Evolutionary conservation across 2,329 filamentous ascomycete species (phyloP), one percentile per base, ranked within the genome.

Genomic region (Colletotrichum tanaceti): DNA sequence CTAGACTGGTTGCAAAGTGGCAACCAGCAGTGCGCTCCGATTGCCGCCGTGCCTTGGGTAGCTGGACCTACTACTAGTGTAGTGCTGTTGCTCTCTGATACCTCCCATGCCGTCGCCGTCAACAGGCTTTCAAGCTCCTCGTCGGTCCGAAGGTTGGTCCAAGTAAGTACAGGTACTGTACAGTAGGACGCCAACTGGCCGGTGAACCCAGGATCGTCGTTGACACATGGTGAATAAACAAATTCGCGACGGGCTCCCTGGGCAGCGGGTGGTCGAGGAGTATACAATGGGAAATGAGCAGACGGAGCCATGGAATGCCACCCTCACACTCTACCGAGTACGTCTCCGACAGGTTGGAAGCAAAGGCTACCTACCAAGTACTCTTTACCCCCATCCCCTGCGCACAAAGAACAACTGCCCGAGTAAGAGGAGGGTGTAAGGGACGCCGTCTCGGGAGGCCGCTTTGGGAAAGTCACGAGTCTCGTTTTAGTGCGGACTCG

Each of bases 381-480:
- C 46, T 20, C n/a, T n/a, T n/a, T 16, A 41, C 52, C 61, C 43
- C 41, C 18, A 46, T 35, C 18, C 16, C 9, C 32, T 49, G 46
- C 57, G 24, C 47, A 50, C 18, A 20, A 32, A 35, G 18, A 24
- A n/a, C 14, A 28, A n/a, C 28, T 10, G 18, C 24, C 18, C 3
- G 28, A 32, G 28, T 50, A 50, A 52, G 9, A 11, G 18, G 47
- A 28, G 28, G 28, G 28, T 32, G 28, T 32, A 10, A 11, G 18
- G 5, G 24, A 53, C 10, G 16, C 50, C 24, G 44, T 67, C 59
- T 67, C 64, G 64, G 59, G 59, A 67, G 59, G 44, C 64, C 28
- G 64, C 28, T 55, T 67, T 58, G 20, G 64, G 64, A 58, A 38
- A 63, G 9, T 47, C 38, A 50, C 41, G 59, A 49, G 24, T 43